Percentiles rank a stretch among this genome's conserved stretches.
Conservation (phyloP, 768 basidiomycete genomes). For the Rossbeevera mucosa region DNA sequence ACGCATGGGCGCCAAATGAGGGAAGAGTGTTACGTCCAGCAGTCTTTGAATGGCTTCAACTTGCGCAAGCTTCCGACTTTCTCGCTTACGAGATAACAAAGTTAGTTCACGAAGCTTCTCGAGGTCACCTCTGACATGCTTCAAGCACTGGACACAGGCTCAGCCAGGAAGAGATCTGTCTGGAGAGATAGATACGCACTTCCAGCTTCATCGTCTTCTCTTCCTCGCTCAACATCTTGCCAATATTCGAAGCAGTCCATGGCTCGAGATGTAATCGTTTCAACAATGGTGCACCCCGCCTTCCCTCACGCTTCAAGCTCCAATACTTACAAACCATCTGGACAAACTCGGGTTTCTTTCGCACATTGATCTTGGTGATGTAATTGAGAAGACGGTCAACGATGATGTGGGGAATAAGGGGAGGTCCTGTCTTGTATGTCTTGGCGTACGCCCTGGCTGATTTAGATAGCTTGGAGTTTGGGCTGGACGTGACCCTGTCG, state of each 20-base stretch:
- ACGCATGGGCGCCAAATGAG: slow-evolving; percentile 57
- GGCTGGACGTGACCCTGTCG: slow-evolving; percentile 36
- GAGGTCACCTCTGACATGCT: slow-evolving; percentile 71
- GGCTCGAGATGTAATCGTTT: slow-evolving; percentile 95
- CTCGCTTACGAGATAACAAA: slow-evolving; percentile 68
- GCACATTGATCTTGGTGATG: slow-evolving; percentile 59
- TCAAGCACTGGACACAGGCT: slow-evolving; percentile 41
- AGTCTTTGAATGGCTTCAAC: slow-evolving; percentile 63
- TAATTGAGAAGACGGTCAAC: slow-evolving; percentile 77
- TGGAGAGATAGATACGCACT: slow-evolving; percentile 39
- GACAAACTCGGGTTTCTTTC: slow-evolving; percentile 76
- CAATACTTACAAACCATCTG: slow-evolving; percentile 84
- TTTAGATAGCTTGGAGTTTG: slow-evolving; percentile 54
- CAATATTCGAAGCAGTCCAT: slow-evolving; percentile 79
- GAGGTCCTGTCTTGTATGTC: slow-evolving; percentile 88
- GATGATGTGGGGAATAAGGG: slow-evolving; percentile 82
- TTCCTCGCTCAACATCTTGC: slow-evolving; percentile 67
- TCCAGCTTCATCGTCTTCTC: slow-evolving; percentile 80
- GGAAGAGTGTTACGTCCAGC: slow-evolving; percentile 60
- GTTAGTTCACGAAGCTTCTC: slow-evolving; percentile 63
- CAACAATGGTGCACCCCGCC: slow-evolving; percentile 88
- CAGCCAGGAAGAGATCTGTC: neutral
- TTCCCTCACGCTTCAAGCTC: slow-evolving; percentile 93
- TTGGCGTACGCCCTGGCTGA: slow-evolving; percentile 88
- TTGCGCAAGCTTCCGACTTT: slow-evolving; percentile 72